These are phyloP conservation scores for Nicotiana paniculata DNA, from an alignment of 257 asterid species.

Conservation along the genomic window DNA sequence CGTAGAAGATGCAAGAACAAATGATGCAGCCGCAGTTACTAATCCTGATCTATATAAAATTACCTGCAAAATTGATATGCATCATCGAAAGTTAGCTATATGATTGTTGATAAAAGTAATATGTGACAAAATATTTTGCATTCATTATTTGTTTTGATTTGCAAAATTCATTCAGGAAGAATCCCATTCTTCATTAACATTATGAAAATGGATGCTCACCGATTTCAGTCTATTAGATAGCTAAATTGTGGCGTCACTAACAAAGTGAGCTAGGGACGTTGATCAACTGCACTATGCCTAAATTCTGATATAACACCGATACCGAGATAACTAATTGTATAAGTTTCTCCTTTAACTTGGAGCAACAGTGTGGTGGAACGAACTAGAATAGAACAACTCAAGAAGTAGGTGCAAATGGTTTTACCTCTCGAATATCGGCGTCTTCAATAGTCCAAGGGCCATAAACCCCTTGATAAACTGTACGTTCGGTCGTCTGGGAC, in stretches of 20 bases:
- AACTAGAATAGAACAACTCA: background rate
- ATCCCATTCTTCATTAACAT: background rate
- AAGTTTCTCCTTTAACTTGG: background rate
- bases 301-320: background rate
- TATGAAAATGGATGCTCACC: background rate
- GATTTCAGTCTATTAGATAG: background rate
- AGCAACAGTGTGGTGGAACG: background rate
- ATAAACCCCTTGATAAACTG: conserved; percentile 62
- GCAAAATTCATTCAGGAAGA: background rate
- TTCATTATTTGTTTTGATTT: background rate
- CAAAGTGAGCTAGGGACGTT: background rate
- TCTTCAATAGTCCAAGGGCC: conserved; percentile 82
- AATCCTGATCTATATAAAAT: conserved; percentile 67
- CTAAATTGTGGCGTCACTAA: background rate
- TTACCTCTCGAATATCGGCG: conserved; percentile 73
- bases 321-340: background rate
- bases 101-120: background rate
- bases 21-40: conserved; percentile 75
- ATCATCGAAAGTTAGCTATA: background rate
- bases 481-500: conserved; percentile 11
- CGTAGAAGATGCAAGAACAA: conserved; percentile 59
- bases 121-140: background rate
- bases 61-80: conserved; percentile 19
- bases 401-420: background rate
- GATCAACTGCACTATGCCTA: background rate